Percentiles rank a stretch among this genome's conserved stretches.
phyloP scores from a whole-genome alignment of 2,329 filamentous ascomycete genomes.

The Colletotrichum nymphaeae region DNA sequence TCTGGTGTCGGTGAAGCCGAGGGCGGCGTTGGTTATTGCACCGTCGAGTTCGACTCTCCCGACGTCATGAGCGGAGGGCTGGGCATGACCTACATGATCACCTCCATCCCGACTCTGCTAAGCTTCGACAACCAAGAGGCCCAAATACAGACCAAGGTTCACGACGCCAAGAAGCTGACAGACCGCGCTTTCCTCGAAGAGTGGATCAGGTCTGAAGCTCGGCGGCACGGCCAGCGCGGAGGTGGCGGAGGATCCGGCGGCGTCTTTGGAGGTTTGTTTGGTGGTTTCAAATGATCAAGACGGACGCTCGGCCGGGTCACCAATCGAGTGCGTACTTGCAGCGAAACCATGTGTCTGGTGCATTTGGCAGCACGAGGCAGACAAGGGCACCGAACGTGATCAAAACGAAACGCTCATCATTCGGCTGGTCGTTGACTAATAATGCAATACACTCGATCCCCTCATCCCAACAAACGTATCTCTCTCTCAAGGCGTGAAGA shows the following conservation, averaged over 20 bases:
- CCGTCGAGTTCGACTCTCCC: constrained; percentile 67
- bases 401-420: constrained; percentile 17
- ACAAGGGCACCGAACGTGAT: not conserved
- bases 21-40: constrained; percentile 65
- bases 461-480: not conserved
- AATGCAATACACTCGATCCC: constrained; percentile 26
- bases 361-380: not conserved
- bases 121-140: constrained; percentile 68
- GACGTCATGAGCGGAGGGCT: constrained; percentile 64
- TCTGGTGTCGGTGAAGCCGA: constrained; percentile 64
- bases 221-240: constrained; percentile 56
- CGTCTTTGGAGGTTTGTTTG: constrained; percentile 54
- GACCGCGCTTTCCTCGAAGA: constrained; percentile 62
- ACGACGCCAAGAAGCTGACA: constrained; percentile 59
- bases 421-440: constrained; percentile 26
- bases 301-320: not conserved
- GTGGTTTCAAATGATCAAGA: constrained; percentile 40
- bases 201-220: constrained; percentile 65
- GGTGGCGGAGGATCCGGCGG: constrained; percentile 53
- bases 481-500: constrained; percentile 63
- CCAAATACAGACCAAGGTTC: constrained; percentile 59
- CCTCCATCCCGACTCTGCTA: constrained; percentile 66
- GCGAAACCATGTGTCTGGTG: not conserved
- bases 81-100: constrained; percentile 68
- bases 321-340: no score